Percentiles rank a stretch among this genome's conserved stretches.
Evolutionary conservation across 148 eudicot genomes (phyloP).

Genomic region (Diospyros lotus): DNA sequence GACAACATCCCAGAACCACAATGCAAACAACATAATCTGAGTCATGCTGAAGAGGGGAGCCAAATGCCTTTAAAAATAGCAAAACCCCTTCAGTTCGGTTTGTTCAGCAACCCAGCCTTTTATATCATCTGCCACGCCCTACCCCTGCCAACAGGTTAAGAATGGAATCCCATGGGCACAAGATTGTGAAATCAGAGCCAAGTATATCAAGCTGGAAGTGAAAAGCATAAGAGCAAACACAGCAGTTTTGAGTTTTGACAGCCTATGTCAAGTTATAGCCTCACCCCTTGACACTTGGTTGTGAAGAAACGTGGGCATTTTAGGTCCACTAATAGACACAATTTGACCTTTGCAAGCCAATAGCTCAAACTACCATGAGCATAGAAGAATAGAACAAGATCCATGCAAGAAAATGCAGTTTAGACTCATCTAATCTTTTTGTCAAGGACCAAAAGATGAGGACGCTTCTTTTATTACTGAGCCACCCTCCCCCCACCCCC

Average conservation of each 20-base stretch:
- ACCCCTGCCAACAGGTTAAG: constrained; percentile 10
- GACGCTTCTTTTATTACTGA: no score
- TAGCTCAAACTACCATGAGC: background rate
- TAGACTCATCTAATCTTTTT: no score
- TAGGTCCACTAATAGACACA: background rate
- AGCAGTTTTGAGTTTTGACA: background rate
- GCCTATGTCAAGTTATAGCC: background rate
- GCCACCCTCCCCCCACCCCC: background rate
- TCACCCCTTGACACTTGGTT: no score
- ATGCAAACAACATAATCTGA: no score
- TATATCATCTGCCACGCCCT: constrained; percentile 11
- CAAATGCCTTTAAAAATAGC: constrained; percentile 8
- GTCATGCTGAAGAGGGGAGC: background rate
- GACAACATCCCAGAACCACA: no score
- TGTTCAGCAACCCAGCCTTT: background rate
- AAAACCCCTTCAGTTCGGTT: background rate
- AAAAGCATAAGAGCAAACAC: no score
- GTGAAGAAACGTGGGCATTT: background rate
- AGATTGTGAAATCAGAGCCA: no score
- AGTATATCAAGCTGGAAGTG: no score
- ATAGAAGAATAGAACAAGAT: background rate
- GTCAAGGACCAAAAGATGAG: no score
- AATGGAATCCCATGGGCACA: background rate
- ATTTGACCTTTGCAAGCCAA: background rate
- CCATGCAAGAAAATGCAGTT: no score